Evolutionary conservation across 2,329 filamentous ascomycete genomes (phyloP).

Genomic region (Fusarium goolgardi): DNA sequence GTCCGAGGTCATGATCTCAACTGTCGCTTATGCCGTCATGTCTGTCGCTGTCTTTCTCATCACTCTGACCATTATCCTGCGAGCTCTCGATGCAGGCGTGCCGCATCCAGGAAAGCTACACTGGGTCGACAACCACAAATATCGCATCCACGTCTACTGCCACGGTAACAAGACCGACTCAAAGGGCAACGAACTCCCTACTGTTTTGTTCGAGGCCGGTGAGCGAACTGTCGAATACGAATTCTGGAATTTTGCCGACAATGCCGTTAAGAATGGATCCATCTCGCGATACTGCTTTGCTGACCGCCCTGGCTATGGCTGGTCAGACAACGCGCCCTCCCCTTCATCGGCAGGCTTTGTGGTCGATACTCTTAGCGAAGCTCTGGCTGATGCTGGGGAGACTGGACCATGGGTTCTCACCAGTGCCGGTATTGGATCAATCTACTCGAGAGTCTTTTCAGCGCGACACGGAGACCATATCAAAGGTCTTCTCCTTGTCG

Average conservation of each 20-base stretch:
- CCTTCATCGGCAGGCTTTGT: constrained; percentile 93
- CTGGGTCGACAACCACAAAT: constrained; percentile 85
- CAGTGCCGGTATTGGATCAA: constrained; percentile 85
- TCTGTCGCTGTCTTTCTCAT: constrained; percentile 77
- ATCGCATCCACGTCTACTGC: constrained; percentile 88
- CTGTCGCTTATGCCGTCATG: constrained; percentile 76
- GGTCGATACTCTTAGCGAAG: constrained; percentile 89
- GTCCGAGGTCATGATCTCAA: constrained; percentile 81
- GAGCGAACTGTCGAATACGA: constrained; percentile 82
- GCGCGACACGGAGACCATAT: constrained; percentile 81
- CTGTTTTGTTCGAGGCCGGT: constrained; percentile 86
- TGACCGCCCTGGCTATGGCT: constrained; percentile 89
- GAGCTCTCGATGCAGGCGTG: constrained; percentile 81
- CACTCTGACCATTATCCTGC: constrained; percentile 82
- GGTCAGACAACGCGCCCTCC: constrained; percentile 90
- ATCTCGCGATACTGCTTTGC: constrained; percentile 94
- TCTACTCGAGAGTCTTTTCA: constrained; percentile 92
- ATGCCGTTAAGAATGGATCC: constrained; percentile 80
- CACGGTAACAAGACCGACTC: constrained; percentile 73
- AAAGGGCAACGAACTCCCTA: constrained; percentile 70
- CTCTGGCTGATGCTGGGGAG: constrained; percentile 82
- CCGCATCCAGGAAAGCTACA: constrained; percentile 78
- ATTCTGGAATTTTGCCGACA: constrained; percentile 82
- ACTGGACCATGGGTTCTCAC: constrained; percentile 89
- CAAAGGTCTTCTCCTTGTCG: constrained; percentile 83